Evolutionary conservation across 495 filamentous ascomycete species (phyloP), one percentile per base, ranked within the genome.

Genomic region (Daldinia concentrica): DNA sequence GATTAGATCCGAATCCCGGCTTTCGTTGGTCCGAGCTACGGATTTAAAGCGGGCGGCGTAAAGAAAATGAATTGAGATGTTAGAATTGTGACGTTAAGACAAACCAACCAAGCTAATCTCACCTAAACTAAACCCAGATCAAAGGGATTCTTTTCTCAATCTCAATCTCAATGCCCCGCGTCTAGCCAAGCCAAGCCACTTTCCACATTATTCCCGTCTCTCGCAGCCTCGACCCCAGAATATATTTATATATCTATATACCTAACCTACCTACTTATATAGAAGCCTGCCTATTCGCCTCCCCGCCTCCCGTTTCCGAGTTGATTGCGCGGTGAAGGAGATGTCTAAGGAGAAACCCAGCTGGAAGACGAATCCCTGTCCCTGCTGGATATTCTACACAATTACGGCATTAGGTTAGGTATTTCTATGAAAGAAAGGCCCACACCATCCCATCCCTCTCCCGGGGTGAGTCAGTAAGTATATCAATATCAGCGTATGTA

Each of bases 181-280:
- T 61, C 64, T 61, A 61, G 43, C 56, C 43, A 66, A 50, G 43
- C 50, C 66, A 65, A 66, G 63, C 63, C 63, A 59, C 63, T 58
- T 58, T 58, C 54, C 29, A 51, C 36, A 58, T 66, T 36, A 22
- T 50, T 51, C 26, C 41, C 29, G 22, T 64, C 54, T 36, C 48
- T 39, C 36, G 22, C 29, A 60, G 58, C 58, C 48, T 67, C 64
- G 58, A 56, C 45, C 60, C 45, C 29, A 39, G 30, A 63, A 24
- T 4, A 48, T 24, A 48, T 24, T 24, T 48, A 48, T 48, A 48
- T 48, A 48, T n/a, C 6, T 43, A 30, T 6, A 3, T 30, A 36
- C n/a, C n/a, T n/a, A n/a, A n/a, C 3, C 29, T 30, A 30, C 29
- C 29, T 5, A 30, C 7, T 36, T 4, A 36, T 3, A 36, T 36